phyloP scores from a whole-genome alignment of 2,329 filamentous ascomycete genomes.

The Madurella mycetomatis region DNA sequence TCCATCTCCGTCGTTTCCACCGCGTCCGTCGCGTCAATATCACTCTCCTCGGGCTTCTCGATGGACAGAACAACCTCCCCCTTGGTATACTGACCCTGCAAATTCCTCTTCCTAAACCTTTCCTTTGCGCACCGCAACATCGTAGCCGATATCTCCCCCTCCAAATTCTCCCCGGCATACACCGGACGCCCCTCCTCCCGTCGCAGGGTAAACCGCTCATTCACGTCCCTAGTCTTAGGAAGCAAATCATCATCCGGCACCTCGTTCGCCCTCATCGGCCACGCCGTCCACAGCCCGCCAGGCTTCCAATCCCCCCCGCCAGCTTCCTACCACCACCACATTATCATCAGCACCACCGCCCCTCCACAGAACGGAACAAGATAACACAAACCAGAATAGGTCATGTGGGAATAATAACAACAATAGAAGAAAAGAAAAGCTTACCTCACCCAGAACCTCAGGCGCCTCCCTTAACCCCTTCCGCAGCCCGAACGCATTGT shows the following conservation, averaged over 20 bases:
- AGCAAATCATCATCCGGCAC: constrained; percentile 58
- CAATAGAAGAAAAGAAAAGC: not conserved
- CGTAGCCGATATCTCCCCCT: constrained; percentile 64
- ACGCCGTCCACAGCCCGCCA: constrained; percentile 71
- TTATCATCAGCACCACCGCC: constrained; percentile 5
- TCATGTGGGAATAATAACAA: no score
- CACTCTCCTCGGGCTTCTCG: constrained; percentile 12
- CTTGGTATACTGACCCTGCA: constrained; percentile 6
- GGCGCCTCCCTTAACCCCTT: constrained; percentile 7
- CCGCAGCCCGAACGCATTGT: constrained; percentile 67
- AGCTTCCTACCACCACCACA: constrained; percentile 17
- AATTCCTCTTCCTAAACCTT: constrained; percentile 47
- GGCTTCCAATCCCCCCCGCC: constrained; percentile 43
- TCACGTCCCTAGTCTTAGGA: constrained; percentile 39
- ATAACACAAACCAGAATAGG: no score
- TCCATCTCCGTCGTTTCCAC: not conserved
- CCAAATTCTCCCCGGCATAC: constrained; percentile 56
- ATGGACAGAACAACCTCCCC: constrained; percentile 9
- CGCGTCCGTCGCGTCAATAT: not conserved
- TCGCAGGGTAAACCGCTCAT: constrained; percentile 50
- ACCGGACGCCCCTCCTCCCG: constrained; percentile 35
- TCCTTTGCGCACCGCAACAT: constrained; percentile 66
- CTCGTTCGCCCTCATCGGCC: constrained; percentile 64
- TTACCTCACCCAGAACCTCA: not conserved
- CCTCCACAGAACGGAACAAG: constrained; percentile 22